phyloP scores from a whole-genome alignment of 2,329 filamentous ascomycete genomes.

The Monosporascus sp. region DNA sequence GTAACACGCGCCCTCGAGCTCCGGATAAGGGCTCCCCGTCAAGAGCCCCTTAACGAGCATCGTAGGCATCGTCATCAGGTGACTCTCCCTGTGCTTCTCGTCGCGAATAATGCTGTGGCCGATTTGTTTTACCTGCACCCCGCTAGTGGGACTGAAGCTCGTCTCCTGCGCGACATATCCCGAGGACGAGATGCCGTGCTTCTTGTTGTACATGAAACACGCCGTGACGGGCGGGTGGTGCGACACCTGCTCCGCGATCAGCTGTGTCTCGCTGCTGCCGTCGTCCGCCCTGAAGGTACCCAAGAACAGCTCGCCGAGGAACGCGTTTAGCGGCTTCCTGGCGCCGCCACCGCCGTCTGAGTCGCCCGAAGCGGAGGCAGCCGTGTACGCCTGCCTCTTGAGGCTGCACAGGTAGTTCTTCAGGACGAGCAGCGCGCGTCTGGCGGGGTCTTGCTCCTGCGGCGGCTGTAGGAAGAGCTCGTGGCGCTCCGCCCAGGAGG shows the following conservation, averaged over 20 bases:
- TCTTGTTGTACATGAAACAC: constrained; percentile 17
- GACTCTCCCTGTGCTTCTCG: constrained; percentile 27
- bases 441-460: constrained; percentile 29
- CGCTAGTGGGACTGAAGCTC: constrained; percentile 13
- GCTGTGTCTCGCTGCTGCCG: constrained; percentile 18
- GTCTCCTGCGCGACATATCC: constrained; percentile 22
- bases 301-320: constrained; percentile 42
- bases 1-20: constrained; percentile 21
- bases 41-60: constrained; percentile 17
- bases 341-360: constrained; percentile 32
- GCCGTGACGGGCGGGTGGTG: constrained; percentile 26
- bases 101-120: constrained; percentile 20
- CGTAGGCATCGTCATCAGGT: constrained; percentile 21
- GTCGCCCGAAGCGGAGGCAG: neutral
- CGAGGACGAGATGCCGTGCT: constrained; percentile 17
- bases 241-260: constrained; percentile 23
- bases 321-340: constrained; percentile 47
- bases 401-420: constrained; percentile 43
- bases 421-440: constrained; percentile 37
- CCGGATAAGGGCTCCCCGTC: constrained; percentile 15
- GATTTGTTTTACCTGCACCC: constrained; percentile 18
- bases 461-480: constrained; percentile 40
- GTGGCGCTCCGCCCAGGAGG: constrained; percentile 52
- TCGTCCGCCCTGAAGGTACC: constrained; percentile 21
- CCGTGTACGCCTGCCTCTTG: constrained; percentile 38